Percentiles rank a stretch among this genome's conserved stretches.
Evolutionary conservation across 768 basidiomycete genomes (phyloP).

Genomic region (Pleurotus pulmonarius): DNA sequence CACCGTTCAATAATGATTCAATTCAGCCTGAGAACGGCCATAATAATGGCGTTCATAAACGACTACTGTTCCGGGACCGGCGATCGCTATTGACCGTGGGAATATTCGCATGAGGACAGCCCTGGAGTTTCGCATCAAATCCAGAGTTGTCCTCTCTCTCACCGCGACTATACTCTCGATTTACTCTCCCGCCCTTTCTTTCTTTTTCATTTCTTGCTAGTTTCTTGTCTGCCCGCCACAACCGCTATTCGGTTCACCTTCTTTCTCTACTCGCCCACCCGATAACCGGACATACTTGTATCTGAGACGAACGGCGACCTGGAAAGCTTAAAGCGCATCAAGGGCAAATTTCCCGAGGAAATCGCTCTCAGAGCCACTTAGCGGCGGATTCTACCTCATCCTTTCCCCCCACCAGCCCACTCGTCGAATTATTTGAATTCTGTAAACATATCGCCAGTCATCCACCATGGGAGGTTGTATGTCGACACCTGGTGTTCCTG

Average conservation of each 20-base stretch:
- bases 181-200: neutral
- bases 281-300: neutral
- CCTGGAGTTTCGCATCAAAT: constrained; percentile 3
- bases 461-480: constrained; percentile 74
- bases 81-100: constrained; percentile 4
- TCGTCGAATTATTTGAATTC: neutral
- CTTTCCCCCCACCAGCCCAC: neutral
- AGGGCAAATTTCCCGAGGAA: neutral
- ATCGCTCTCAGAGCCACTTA: neutral
- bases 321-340: constrained; percentile 3
- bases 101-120: neutral
- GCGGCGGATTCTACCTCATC: neutral
- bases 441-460: neutral
- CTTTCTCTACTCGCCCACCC: neutral
- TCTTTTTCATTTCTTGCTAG: neutral
- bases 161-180: neutral
- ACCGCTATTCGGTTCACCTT: neutral
- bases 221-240: neutral
- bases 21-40: too few relatives aligned
- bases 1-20: too few relatives aligned
- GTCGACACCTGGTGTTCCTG: constrained; percentile 51
- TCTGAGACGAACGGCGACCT: neutral
- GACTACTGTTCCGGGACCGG: neutral
- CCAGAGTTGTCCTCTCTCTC: neutral
- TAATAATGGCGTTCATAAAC: neutral